Evolutionary conservation across 257 asterid genomes (phyloP).

Genomic region (Solanum boliviense): DNA sequence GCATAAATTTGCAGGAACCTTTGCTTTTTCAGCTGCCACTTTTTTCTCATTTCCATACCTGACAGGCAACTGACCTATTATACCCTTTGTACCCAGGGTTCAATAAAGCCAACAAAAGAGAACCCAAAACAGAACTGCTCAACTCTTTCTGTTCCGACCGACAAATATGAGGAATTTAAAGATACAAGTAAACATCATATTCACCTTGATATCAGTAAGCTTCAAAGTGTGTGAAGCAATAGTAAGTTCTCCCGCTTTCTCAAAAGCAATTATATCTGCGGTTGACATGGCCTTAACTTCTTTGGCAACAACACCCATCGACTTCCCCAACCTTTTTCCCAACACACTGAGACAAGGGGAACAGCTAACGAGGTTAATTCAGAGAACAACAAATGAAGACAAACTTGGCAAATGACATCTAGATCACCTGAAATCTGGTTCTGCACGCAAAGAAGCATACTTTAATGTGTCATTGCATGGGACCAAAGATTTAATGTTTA

Average conservation of each 20-base stretch:
- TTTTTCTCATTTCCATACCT: neutral
- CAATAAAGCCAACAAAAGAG: neutral
- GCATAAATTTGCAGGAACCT: neutral
- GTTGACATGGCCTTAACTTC: conserved; percentile 78
- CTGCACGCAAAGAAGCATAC: conserved; percentile 83
- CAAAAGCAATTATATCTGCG: conserved; percentile 73
- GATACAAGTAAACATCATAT: neutral
- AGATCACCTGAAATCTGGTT: conserved; percentile 70
- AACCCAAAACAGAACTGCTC: neutral
- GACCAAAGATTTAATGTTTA: conserved; percentile 69
- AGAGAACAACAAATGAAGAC: neutral
- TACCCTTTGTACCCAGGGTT: neutral
- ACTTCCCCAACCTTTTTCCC: conserved; percentile 86
- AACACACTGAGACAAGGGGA: conserved; percentile 31
- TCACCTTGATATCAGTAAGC: conserved; percentile 65
- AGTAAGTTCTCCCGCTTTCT: conserved; percentile 61
- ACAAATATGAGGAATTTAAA: neutral
- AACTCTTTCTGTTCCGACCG: neutral
- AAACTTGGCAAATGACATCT: neutral
- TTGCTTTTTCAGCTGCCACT: neutral
- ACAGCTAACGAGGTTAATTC: neutral
- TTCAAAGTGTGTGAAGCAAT: conserved; percentile 45
- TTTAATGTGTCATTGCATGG: conserved; percentile 79
- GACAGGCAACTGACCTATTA: neutral
- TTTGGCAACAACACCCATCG: conserved; percentile 76